Base-by-base conservation (phyloP, 1,284 basidiomycete species). In the Heterobasidion occidentale region DNA sequence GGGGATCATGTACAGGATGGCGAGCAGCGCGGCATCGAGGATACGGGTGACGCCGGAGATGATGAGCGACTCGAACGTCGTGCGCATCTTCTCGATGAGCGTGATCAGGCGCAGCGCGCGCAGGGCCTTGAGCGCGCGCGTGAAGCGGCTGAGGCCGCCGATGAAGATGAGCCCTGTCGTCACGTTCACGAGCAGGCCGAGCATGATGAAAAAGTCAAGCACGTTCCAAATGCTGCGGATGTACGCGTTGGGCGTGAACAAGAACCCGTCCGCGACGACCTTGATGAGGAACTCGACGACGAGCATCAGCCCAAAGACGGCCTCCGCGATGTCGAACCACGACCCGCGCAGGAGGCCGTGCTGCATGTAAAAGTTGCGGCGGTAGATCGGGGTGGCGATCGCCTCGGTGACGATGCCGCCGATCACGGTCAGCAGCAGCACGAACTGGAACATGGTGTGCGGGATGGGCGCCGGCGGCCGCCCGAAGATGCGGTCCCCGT, bases 181-280 rank as follows among this genome's bases (percentile, higher is more conserved):
- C 54, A 93, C 81, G 67, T 98, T 98, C 70, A 92, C 76, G 17
- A 97, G 69, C 35, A 98, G 73, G 2, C 93, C 92, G 44, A 77
- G 68, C 71, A 98, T 81, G 66, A 98, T 90, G 65, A 94, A 73
- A 61, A 97, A 86, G 71, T 99, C 96, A 56, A 98, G 76, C 59
- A 89, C 70, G 68, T 98, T 98, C 94, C 95, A 98, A 11, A 94
- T 84, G 59, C 89, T 93, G 15, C 88, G 83, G 35, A 98, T 71
- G 67, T 98, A 98, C 0, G 94, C 94, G 65, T 98, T 98, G 0
- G 96, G 96, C 0, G 94, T 89, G 71, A 97, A 95, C 15, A 88
- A 65, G 67, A 95, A 89, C 0, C 96, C 96, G 65, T 99, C 96
- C 0, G 96, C 96, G 51, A 94, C 76, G 65, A 97, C 75, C 73